These are phyloP conservation scores for button mushroom (Agaricus bisporus) DNA, from an alignment of 768 basidiomycete genomes.

Conservation along the genomic window DNA sequence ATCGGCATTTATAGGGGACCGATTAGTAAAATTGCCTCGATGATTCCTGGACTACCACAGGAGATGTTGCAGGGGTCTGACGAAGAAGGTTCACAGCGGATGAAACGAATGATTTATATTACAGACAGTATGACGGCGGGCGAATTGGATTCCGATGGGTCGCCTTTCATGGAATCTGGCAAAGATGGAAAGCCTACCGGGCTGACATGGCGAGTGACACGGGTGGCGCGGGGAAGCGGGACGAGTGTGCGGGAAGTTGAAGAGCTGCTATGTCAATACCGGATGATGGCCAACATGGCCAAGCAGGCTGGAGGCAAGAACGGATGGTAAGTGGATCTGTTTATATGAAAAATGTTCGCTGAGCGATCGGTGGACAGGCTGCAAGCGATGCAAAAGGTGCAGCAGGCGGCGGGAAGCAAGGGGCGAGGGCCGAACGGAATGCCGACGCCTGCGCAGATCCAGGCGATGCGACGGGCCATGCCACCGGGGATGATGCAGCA, in stretches of 20 bases:
- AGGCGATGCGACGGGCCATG: constrained; percentile 93
- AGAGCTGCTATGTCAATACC: constrained; percentile 91
- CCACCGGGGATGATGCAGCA: constrained; percentile 95
- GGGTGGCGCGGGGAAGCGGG: constrained; percentile 91
- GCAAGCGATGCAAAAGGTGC: constrained; percentile 91
- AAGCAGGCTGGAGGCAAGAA: constrained; percentile 98
- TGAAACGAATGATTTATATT: constrained; percentile 99
- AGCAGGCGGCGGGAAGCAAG: constrained; percentile 76
- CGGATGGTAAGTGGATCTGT: constrained; percentile 56
- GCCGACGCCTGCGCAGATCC: constrained; percentile 90
- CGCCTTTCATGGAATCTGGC: constrained; percentile 78
- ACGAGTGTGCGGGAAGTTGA: constrained; percentile 98
- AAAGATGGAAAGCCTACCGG: constrained; percentile 80
- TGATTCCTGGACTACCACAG: constrained; percentile 96
- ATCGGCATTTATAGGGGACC: constrained; percentile 73
- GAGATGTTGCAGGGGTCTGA: constrained; percentile 89
- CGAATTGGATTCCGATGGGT: constrained; percentile 94
- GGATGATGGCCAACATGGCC: constrained; percentile 99
- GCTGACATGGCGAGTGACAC: constrained; percentile 85
- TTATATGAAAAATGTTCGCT: not conserved
- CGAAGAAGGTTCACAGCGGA: constrained; percentile 82
- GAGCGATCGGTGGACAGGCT: constrained; percentile 39
- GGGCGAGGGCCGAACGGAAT: constrained; percentile 83
- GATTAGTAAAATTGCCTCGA: constrained; percentile 94
- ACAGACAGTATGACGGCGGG: constrained; percentile 94